These are phyloP conservation scores for Vitis cinerea DNA, from an alignment of 164 flowering plant genomes.

Conservation along the genomic window DNA sequence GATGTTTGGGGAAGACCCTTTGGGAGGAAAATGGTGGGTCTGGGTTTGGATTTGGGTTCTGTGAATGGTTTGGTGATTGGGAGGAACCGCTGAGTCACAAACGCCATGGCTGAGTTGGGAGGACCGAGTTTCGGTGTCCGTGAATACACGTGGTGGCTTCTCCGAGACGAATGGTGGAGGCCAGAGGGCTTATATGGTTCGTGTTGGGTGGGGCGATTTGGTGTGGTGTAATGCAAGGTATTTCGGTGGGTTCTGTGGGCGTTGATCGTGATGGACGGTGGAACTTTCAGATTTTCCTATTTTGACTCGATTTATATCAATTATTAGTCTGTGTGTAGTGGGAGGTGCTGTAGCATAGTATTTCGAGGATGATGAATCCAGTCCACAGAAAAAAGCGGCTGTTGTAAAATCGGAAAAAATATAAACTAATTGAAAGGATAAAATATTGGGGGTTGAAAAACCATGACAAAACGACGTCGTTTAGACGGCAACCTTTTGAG, in stretches of 20 bases:
- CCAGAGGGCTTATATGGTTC: not conserved
- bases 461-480: too few relatives aligned
- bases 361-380: conserved; percentile 7
- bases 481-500: too few relatives aligned
- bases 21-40: conserved; percentile 4
- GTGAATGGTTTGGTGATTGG: conserved; percentile 31
- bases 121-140: not conserved
- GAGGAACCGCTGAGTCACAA: conserved; percentile 9
- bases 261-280: not conserved
- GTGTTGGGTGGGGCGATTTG: not conserved
- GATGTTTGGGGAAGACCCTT: conserved; percentile 5
- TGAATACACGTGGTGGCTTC: conserved; percentile 7
- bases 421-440: too few relatives aligned
- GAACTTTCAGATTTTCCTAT: not conserved
- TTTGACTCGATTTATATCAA: not conserved
- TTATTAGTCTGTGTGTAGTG: not conserved
- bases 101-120: conserved; percentile 11
- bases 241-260: not conserved
- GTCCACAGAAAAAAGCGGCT: conserved; percentile 8
- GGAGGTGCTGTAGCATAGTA: not conserved
- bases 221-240: not conserved
- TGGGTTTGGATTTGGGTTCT: conserved; percentile 28
- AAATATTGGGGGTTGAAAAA: too few relatives aligned
- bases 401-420: not conserved
- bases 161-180: conserved; percentile 9